Base-by-base conservation (phyloP, 164 flowering plant species). In the Platanus orientalis region DNA sequence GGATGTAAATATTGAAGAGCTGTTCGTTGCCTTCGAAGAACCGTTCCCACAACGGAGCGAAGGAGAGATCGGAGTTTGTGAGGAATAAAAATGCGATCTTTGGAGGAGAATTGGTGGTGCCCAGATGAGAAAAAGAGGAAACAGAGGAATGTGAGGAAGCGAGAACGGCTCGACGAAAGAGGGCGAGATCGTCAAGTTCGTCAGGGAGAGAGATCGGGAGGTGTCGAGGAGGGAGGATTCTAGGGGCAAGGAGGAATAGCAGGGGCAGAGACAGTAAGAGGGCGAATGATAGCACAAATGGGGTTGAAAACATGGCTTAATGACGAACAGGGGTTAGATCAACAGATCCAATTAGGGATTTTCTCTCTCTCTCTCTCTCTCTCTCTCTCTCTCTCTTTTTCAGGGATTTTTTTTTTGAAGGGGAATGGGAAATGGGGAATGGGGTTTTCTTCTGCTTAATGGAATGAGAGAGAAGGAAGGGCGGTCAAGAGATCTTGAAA, bases 11-110 rank as follows among this genome's bases (percentile, higher is more conserved):
- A 65, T 89, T 94, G 79, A 53, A 94, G 3, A 80, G 79, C 6
- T 61, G 30, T 5, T 54, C 28, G 25, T 73, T 29, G 12, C 64
- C 64, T 1, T 34, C n/a, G 76, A 94, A 91, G 88, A 91, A 94
- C 0, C 59, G 71, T 7, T 80, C 74, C 99, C 99, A 94, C 6
- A 94, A 59, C 0, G 99, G 96, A 32, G 86, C 62, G 66, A 91
- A 88, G 49, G 67, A 61, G 69, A 90, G 88, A 65, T 81, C 84
- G 59, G 97, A 68, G 76, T 90, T 90, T 53, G 92, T 93, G 69
- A 90, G 87, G 73, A 89, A 93, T 29, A 90, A 73, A 72, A 90
- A 89, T 23, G 98, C 96, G 75, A 91, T 86, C 61, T 91, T 89
- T 65, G 84, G 84, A 4, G 60, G 69, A 1, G 76, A 70, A 26